Evolutionary conservation across 2,329 filamentous ascomycete genomes (phyloP), one percentile per base, ranked within the genome.

Genomic region (Epichloe festucae): DNA sequence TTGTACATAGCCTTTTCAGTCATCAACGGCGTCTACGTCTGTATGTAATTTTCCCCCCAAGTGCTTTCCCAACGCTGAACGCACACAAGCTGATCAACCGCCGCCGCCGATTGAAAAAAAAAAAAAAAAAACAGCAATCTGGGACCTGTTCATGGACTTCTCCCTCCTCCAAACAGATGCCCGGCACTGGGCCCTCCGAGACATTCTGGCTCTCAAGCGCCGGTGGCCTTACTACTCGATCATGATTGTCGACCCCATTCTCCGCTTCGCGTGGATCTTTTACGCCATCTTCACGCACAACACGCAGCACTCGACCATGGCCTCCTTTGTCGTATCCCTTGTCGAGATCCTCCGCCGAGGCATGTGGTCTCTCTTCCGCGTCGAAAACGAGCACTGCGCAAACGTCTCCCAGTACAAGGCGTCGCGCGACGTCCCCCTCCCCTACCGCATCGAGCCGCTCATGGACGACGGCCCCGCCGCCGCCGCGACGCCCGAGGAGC

Each of bases 111-210:
- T 15, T 5, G 19, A n/a, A 14, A 5, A 8, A 23, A 17, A 17
- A 17, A 17, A 17, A 17, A 17, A 17, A 0, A 8, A 4, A 40
- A 21, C 51, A 83, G 81, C 84, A 10, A 77, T 95, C 42, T 98
- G 93, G 93, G 93, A 98, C 64, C 71, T 98, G 2, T 82, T 89
- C 57, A 96, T 97, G 87, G 93, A 98, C 66, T 97, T 93, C 77
- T 93, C 86, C 53, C 75, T 96, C n/a, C 77, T 91, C 3, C 89
- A 96, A 59, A 76, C 85, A 0, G 80, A 84, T 51, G 79, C 87
- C 0, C 77, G 79, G 11, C 73, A 86, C 57, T 77, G 72, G 2
- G 75, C 83, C 47, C 77, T 96, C 11, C 84, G 93, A 6, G 81
- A 91, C 53, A 84, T 87, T 8, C 76, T 93, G 0, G 89, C 84